Evolutionary conservation across 2,329 filamentous ascomycete genomes (phyloP).

Genomic region (Microsporum audouinii): DNA sequence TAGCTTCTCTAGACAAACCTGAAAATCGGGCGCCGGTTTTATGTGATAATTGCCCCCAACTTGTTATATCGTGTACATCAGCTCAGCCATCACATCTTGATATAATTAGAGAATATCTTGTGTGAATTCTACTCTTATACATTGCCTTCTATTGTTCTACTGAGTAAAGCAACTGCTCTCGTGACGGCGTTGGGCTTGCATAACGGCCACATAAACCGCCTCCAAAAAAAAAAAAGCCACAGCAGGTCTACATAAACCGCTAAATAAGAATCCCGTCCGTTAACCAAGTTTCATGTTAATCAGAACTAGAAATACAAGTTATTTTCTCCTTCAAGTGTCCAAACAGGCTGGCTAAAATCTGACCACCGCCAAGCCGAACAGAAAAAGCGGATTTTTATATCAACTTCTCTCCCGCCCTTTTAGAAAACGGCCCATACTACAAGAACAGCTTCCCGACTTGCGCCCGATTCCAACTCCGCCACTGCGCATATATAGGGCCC

Average conservation of each 20-base stretch:
- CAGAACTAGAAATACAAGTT: neutral
- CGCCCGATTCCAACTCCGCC: neutral
- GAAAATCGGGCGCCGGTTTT: conserved; percentile 5
- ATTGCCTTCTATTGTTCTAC: neutral
- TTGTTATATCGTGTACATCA: conserved; percentile 35
- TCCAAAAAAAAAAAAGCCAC: neutral
- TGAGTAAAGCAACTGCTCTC: neutral
- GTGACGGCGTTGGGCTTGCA: neutral
- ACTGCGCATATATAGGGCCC: neutral
- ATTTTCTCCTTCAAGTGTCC: neutral
- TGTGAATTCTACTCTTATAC: neutral
- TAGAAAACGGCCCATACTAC: neutral
- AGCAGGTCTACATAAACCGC: neutral
- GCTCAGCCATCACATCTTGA: conserved; percentile 11
- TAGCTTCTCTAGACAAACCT: neutral
- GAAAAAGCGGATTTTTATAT: neutral
- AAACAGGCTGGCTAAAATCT: neutral
- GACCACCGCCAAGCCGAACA: neutral
- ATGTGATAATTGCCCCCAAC: conserved; percentile 20
- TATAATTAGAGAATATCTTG: conserved; percentile 3
- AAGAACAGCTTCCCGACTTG: neutral
- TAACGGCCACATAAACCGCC: neutral
- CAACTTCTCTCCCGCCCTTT: neutral
- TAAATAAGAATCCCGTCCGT: neutral
- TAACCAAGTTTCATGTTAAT: neutral